Base-by-base conservation (phyloP, 164 flowering plant species). In the Macadamia integrifolia region DNA sequence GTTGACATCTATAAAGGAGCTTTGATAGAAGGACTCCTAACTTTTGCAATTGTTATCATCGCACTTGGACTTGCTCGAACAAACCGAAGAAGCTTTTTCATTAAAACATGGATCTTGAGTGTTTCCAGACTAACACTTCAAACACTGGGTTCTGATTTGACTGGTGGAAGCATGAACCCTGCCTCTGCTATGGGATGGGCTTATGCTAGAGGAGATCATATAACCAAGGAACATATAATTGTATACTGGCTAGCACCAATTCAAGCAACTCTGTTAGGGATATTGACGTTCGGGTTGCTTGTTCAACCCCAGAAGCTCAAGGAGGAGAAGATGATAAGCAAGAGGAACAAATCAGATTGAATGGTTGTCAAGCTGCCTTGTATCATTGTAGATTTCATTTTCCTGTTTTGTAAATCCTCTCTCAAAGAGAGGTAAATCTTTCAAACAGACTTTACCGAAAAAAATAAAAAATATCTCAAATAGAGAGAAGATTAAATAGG, bases 161-260 rank as follows among this genome's bases (percentile, higher is more conserved):
- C 98, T 0, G 98, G 98, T 29, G 98, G 97, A 68, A 76, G 82
- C 75, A 91, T 94, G 98, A 94, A 94, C 79, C 98, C 98, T 6
- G 98, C 98, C 59, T 79, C 98, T 71, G 97, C 74, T 44, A 62
- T 74, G 73, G 82, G 78, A 3, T 79, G 82, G 82, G 96, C 97
- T n/a, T 90, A 83, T 76, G 93, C 94, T 67, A 84, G 90, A 28
- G 91, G 96, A 10, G 91, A 90, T 66, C 91, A 94, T 72, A 78
- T 86, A 64, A 84, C 90, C 12, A 94, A 85, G 81, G 95, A 94
- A 77, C 97, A 91, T 74, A 70, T 94, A 65, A 75, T 82, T 64
- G 98, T 94, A 7, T 94, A 94, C 65, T 94, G 98, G 97, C 87
- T 94, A 71, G 98, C 95, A 10, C 98, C 98, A 0, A 56, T 94